A percentile compares a stretch with the other conserved stretches of the same genome.
Evolutionary conservation across 2,329 filamentous ascomycete species (phyloP).

Genomic region (Nakataea oryzae): DNA sequence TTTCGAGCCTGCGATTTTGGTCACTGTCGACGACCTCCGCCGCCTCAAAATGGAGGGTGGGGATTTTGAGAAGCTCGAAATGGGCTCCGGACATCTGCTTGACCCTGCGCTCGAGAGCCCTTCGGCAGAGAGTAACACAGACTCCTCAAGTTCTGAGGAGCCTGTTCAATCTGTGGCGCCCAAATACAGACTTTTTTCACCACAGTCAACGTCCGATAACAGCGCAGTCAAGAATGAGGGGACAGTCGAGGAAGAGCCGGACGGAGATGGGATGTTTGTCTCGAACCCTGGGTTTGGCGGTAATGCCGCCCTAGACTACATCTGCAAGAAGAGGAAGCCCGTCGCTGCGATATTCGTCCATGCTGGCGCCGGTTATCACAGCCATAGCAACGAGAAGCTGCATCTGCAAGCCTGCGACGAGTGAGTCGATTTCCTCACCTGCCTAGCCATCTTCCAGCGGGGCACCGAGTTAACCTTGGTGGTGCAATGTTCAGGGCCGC

Average conservation of each 20-base stretch:
- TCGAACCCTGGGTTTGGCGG: background rate
- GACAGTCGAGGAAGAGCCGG: background rate
- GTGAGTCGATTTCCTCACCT: slow-evolving; percentile 44
- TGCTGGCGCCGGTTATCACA: slow-evolving; percentile 91
- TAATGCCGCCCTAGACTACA: background rate
- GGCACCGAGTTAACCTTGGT: background rate
- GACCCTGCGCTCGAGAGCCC: background rate
- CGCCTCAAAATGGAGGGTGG: background rate
- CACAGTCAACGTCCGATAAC: background rate
- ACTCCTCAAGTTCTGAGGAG: background rate
- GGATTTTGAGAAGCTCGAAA: background rate
- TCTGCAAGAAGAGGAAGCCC: slow-evolving; percentile 6
- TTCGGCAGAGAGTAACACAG: background rate
- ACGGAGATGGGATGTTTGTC: background rate
- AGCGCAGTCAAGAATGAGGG: background rate
- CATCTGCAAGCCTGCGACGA: slow-evolving; percentile 82
- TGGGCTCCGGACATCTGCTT: too few species aligned
- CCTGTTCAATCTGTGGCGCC: background rate
- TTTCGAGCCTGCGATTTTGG: background rate
- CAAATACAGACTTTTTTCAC: background rate
- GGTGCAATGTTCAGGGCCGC: slow-evolving; percentile 50
- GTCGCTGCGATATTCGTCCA: slow-evolving; percentile 77
- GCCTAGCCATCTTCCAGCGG: too few species aligned
- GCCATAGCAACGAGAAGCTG: slow-evolving; percentile 68
- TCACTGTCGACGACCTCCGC: background rate